Conservation (phyloP, 208 protist genomes). For the Acanthamoeba royreba region DNA sequence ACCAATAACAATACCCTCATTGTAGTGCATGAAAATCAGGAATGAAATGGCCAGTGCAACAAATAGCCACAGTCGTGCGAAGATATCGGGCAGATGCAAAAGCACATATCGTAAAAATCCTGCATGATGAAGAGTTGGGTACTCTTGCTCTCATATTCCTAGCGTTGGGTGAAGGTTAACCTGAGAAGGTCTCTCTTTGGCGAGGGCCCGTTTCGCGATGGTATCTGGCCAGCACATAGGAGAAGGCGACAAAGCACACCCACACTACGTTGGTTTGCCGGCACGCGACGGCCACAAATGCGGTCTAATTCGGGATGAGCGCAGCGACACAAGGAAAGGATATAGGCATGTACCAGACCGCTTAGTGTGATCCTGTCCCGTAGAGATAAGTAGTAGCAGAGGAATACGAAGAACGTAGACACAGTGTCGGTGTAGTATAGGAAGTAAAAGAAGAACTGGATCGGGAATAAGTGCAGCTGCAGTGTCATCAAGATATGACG, state of each 20-base stretch:
- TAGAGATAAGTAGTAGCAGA: not conserved
- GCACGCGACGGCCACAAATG: not conserved
- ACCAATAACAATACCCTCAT: not conserved
- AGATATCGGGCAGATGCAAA: not conserved
- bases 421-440: slow-evolving; percentile 52
- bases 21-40: not conserved
- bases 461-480: not conserved
- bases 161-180: too few relatives aligned
- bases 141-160: too few relatives aligned
- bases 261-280: slow-evolving; percentile 52
- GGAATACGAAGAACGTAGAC: slow-evolving; percentile 16
- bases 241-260: slow-evolving; percentile 29
- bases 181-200: too few relatives aligned
- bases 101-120: too few relatives aligned
- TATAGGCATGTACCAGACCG: not conserved
- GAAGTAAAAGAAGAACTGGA: slow-evolving; percentile 56
- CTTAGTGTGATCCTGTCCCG: not conserved
- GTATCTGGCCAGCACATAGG: not conserved
- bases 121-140: not conserved
- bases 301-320: not conserved
- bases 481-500: not conserved
- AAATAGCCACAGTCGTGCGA: not conserved
- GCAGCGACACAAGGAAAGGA: not conserved
- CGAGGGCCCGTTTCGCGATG: not conserved
- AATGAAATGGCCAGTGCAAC: not conserved